These are phyloP conservation scores for Euphorbia peplus DNA, from an alignment of 345 rosid species.

Conservation along the genomic window DNA sequence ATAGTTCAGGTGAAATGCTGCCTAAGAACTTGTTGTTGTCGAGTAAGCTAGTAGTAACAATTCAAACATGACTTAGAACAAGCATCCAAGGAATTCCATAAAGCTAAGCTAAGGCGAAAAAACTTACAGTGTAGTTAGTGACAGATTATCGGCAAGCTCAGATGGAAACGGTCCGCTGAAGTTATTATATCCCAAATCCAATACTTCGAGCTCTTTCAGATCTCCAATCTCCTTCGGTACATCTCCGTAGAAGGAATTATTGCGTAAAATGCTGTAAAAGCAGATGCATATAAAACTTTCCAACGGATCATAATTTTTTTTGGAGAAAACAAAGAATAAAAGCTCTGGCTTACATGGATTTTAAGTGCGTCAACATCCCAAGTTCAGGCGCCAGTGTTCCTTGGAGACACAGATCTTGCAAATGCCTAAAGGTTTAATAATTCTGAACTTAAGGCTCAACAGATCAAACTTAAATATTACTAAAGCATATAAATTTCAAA, in stretches of 20 bases:
- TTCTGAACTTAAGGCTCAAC: conserved; percentile 13
- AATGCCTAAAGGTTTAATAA: conserved; percentile 40
- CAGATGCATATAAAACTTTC: conserved; percentile 1
- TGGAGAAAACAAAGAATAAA: neutral
- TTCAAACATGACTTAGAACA: conserved; percentile 12
- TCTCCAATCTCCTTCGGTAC: conserved; percentile 72
- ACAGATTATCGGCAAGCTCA: conserved; percentile 32
- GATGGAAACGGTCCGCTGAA: conserved; percentile 59
- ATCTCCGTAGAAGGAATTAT: conserved; percentile 67
- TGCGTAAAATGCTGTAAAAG: conserved; percentile 59
- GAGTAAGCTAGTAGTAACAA: conserved; percentile 35
- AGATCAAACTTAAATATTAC: neutral
- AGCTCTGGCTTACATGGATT: conserved; percentile 59
- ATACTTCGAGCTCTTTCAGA: conserved; percentile 60
- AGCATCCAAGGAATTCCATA: conserved; percentile 1
- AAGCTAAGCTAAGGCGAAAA: neutral
- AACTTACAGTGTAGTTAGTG: conserved; percentile 49
- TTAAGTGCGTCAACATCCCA: conserved; percentile 48
- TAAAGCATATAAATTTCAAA: neutral
- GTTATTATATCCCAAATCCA: conserved; percentile 83
- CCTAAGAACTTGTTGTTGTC: conserved; percentile 48
- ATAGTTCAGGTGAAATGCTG: conserved; percentile 32
- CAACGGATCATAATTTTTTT: neutral
- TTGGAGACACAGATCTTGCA: conserved; percentile 65
- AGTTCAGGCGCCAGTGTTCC: conserved; percentile 78